These are phyloP conservation scores for Talaromyces pinophilus DNA, from an alignment of 2,329 filamentous ascomycete species.

Conservation along the genomic window DNA sequence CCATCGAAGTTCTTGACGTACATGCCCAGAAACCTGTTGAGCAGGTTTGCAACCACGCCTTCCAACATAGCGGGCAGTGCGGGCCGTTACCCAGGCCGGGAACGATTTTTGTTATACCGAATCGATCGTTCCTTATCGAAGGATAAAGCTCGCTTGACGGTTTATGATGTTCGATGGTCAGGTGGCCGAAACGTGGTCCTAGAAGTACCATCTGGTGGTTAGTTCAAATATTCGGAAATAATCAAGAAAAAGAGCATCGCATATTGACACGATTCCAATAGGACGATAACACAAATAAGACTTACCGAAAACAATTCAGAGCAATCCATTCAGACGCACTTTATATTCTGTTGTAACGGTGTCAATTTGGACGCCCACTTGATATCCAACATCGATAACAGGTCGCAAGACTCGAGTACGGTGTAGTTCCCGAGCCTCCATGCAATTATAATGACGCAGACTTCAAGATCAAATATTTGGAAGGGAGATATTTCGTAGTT, in stretches of 20 bases:
- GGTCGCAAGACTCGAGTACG: not conserved
- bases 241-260: not conserved
- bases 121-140: not conserved
- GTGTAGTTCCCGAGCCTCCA: not conserved
- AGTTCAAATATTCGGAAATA: not conserved
- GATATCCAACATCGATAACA: not conserved
- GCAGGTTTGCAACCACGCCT: constrained; percentile 90
- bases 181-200: not conserved
- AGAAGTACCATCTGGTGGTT: not conserved
- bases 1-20: constrained; percentile 99
- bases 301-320: not conserved
- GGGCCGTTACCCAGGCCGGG: constrained; percentile 75
- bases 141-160: not conserved
- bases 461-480: too few species aligned
- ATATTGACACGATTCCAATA: not conserved
- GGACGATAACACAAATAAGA: not conserved
- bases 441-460: too few species aligned
- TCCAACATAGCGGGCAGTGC: constrained; percentile 78
- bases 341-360: not conserved
- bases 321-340: constrained; percentile 1
- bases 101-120: not conserved
- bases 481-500: not conserved
- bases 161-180: not conserved
- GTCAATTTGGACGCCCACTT: constrained; percentile 1
- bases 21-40: constrained; percentile 99